Percentiles rank a stretch among this genome's conserved stretches.
phyloP scores from a whole-genome alignment of 1,284 basidiomycete genomes.

The Apiotrichum gamsii region DNA sequence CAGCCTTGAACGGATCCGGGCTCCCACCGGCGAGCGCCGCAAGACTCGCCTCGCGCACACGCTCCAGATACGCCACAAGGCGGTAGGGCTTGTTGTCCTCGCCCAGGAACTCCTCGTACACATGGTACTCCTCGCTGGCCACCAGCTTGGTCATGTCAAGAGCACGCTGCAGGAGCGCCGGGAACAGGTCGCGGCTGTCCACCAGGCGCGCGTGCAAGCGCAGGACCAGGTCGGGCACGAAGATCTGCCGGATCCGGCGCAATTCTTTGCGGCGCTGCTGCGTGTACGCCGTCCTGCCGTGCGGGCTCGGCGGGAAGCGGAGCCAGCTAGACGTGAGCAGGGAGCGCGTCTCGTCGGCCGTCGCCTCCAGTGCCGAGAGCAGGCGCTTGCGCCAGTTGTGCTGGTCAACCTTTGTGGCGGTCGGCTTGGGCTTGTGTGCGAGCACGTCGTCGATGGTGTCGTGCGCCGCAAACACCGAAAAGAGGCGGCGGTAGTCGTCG shows the following conservation, averaged over 20 bases:
- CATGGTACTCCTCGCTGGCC: conserved; percentile 76
- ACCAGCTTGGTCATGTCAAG: conserved; percentile 75
- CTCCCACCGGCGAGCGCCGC: conserved; percentile 64
- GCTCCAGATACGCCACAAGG: conserved; percentile 64
- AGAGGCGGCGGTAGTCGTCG: conserved; percentile 26
- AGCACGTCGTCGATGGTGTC: conserved; percentile 35
- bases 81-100: conserved; percentile 49
- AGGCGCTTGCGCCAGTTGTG: conserved; percentile 28
- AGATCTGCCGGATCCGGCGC: conserved; percentile 73
- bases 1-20: conserved; percentile 57
- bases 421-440: conserved; percentile 24
- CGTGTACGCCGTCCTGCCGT: conserved; percentile 39
- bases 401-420: conserved; percentile 33
- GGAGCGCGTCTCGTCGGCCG: conserved; percentile 43
- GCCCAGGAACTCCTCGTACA: conserved; percentile 80
- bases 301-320: conserved; percentile 33
- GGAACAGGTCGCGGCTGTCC: conserved; percentile 59
- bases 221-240: conserved; percentile 83
- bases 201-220: conserved; percentile 72
- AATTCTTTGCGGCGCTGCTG: conserved; percentile 61
- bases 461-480: conserved; percentile 33
- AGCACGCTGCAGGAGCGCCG: conserved; percentile 66
- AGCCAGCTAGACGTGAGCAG: conserved; percentile 52
- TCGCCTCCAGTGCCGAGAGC: conserved; percentile 34
- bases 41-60: conserved; percentile 63